These are phyloP conservation scores for Pisolithus tinctorius DNA, from an alignment of 768 basidiomycete species.

Conservation along the genomic window DNA sequence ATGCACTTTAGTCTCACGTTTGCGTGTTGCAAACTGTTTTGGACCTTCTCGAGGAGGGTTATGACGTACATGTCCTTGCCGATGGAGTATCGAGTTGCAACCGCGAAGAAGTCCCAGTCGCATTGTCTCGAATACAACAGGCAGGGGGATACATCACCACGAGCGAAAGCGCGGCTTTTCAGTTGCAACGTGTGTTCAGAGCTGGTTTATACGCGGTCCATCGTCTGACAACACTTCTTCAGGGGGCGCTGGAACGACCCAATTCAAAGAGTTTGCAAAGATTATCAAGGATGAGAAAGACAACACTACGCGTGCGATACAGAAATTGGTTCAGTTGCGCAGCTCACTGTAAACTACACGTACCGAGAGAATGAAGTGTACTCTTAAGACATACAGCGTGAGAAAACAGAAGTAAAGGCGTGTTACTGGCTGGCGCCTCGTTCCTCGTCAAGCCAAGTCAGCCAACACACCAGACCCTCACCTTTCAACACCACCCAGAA, in stretches of 20 bases:
- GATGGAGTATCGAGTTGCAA: conserved; percentile 85
- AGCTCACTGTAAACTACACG: conserved; percentile 9
- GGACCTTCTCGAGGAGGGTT: conserved; percentile 47
- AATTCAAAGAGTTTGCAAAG: conserved; percentile 66
- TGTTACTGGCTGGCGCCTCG: no score
- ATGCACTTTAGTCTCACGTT: conserved; percentile 62
- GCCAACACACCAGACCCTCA: neutral
- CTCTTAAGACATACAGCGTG: no score
- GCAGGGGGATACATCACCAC: conserved; percentile 75
- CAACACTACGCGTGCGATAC: conserved; percentile 38
- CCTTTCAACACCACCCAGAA: neutral
- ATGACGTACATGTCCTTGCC: conserved; percentile 63
- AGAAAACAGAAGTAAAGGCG: no score
- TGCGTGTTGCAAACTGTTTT: conserved; percentile 83
- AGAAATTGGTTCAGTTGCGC: conserved; percentile 26
- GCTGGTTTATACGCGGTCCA: conserved; percentile 7
- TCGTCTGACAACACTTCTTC: conserved; percentile 5
- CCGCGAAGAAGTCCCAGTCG: conserved; percentile 70
- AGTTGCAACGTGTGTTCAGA: conserved; percentile 51
- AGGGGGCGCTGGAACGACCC: conserved; percentile 55
- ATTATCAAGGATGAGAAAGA: conserved; percentile 77
- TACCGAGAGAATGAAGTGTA: no score
- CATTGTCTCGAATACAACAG: conserved; percentile 59
- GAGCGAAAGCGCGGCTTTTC: conserved; percentile 76
- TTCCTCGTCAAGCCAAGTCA: neutral